A percentile compares a stretch with the other conserved stretches of the same genome.
phyloP scores from a whole-genome alignment of 169 alveolate species.

The Cryptosporidium bovis region DNA sequence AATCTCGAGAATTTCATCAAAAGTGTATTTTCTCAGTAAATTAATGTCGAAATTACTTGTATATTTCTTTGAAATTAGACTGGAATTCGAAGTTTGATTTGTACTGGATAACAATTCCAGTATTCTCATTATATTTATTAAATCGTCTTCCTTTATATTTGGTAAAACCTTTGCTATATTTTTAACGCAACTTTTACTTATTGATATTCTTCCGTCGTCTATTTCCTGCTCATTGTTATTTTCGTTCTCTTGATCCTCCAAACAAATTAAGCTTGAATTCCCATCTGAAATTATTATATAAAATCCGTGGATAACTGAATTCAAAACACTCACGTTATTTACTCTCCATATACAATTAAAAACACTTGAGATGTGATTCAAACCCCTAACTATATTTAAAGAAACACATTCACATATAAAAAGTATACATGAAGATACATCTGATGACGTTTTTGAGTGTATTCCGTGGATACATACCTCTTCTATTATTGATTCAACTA shows the following conservation, averaged over 20 bases:
- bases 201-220: conserved; percentile 8
- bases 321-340: conserved; percentile 26
- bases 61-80: conserved; percentile 25
- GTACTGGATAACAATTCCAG: conserved; percentile 19
- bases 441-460: conserved; percentile 56
- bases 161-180: conserved; percentile 5
- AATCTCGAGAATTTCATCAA: conserved; percentile 18
- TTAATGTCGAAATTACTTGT: conserved; percentile 24
- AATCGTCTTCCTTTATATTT: conserved; percentile 13
- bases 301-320: conserved; percentile 60
- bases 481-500: conserved; percentile 27
- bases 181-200: neutral
- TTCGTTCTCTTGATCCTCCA: conserved; percentile 5
- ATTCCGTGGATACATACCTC: conserved; percentile 23
- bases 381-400: conserved; percentile 34
- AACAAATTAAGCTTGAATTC: conserved; percentile 1
- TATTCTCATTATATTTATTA: conserved; percentile 25
- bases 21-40: conserved; percentile 7
- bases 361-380: conserved; percentile 3
- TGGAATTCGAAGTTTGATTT: neutral
- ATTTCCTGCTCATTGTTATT: conserved; percentile 6
- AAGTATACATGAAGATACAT: conserved; percentile 52
- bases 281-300: conserved; percentile 28
- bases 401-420: conserved; percentile 51
- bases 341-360: conserved; percentile 53